These are phyloP conservation scores for Epichloe uncinata DNA, from an alignment of 2,329 filamentous ascomycete species.

Conservation along the genomic window DNA sequence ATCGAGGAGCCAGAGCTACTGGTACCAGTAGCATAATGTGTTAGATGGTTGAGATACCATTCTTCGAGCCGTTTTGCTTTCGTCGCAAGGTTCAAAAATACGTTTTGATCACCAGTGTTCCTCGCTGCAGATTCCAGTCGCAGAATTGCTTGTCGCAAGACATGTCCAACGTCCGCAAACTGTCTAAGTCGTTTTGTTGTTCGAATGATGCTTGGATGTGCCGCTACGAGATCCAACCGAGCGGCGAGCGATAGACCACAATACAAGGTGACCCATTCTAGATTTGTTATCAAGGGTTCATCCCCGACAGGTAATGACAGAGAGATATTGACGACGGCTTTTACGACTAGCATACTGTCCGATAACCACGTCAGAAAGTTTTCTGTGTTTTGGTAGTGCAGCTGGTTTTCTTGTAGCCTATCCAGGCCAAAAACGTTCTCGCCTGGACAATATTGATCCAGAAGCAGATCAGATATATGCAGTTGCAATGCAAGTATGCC, in stretches of 20 bases:
- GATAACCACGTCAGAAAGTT: conserved; percentile 17
- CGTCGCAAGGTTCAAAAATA: conserved; percentile 13
- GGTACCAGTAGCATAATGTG: background rate
- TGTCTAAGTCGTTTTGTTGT: conserved; percentile 15
- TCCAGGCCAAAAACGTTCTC: conserved; percentile 14
- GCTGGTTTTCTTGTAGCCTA: conserved; percentile 10
- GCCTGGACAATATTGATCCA: conserved; percentile 17
- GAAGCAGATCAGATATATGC: conserved; percentile 16
- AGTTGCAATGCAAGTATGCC: conserved; percentile 16
- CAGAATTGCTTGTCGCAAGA: conserved; percentile 16
- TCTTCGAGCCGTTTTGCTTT: conserved; percentile 11
- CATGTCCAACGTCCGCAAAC: conserved; percentile 17
- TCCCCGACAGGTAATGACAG: conserved; percentile 15
- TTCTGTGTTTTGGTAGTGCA: conserved; percentile 5
- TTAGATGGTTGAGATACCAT: conserved; percentile 9
- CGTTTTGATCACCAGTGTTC: conserved; percentile 9
- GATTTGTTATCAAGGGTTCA: conserved; percentile 16
- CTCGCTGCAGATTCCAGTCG: conserved; percentile 14
- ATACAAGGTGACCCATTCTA: conserved; percentile 19
- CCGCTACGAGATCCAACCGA: conserved; percentile 18
- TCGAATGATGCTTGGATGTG: conserved; percentile 12
- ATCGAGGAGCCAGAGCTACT: background rate
- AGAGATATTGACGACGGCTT: conserved; percentile 16
- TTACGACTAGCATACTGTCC: conserved; percentile 18
- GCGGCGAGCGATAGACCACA: conserved; percentile 16